Percentiles rank a stretch among this genome's conserved stretches.
phyloP scores from a whole-genome alignment of 257 asterid genomes.

The Penstemon davidsonii region DNA sequence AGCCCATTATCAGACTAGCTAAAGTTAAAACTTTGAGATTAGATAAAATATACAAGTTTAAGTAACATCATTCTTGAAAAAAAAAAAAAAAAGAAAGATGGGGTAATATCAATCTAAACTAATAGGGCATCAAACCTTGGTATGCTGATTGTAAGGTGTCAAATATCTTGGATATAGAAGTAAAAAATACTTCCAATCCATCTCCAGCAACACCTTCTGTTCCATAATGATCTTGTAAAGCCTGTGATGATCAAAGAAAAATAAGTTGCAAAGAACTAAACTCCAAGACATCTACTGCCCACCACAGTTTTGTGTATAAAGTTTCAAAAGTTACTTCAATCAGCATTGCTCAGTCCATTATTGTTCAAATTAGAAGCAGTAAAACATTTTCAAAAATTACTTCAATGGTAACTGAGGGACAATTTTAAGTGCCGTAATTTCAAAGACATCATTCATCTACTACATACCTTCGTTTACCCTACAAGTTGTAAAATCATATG shows the following conservation, averaged over 20 bases:
- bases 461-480: neutral
- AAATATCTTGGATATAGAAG: slow-evolving; percentile 64
- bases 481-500: neutral
- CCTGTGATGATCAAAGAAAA: slow-evolving; percentile 43
- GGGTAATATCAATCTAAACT: slow-evolving; percentile 10
- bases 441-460: neutral
- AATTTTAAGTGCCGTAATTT: slow-evolving; percentile 17
- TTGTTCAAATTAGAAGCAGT: slow-evolving; percentile 16
- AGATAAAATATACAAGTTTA: slow-evolving; percentile 12
- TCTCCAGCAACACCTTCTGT: slow-evolving; percentile 51
- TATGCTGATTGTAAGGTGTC: slow-evolving; percentile 58
- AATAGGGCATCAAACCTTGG: slow-evolving; percentile 47
- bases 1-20: neutral
- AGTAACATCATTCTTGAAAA: neutral
- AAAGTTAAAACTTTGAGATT: slow-evolving; percentile 14
- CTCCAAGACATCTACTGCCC: slow-evolving; percentile 8
- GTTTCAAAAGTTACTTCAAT: slow-evolving; percentile 1
- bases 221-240: slow-evolving; percentile 63
- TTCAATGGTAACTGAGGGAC: slow-evolving; percentile 11
- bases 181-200: slow-evolving; percentile 60
- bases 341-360: slow-evolving; percentile 5
- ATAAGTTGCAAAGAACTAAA: slow-evolving; percentile 18
- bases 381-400: slow-evolving; percentile 3
- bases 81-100: neutral
- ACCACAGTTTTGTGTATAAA: neutral